Percentiles rank a stretch among this genome's conserved stretches.
Conservation (phyloP, 164 flowering plant species). For the Akebia trifoliata region DNA sequence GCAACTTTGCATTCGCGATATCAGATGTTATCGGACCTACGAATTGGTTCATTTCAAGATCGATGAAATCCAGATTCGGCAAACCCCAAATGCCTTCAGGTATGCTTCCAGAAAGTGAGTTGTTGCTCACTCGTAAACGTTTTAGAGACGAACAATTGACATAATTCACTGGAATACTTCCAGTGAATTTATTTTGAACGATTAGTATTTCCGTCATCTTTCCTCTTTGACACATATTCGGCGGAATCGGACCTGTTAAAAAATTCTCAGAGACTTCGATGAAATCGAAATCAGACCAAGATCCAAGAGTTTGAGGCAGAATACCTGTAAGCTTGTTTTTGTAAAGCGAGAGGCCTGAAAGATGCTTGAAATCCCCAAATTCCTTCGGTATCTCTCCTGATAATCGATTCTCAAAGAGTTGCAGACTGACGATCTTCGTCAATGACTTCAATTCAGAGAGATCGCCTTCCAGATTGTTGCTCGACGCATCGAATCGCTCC, state of each 20-base stretch:
- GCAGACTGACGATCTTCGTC: constrained; percentile 35
- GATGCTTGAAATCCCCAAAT: constrained; percentile 48
- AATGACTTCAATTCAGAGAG: constrained; percentile 39
- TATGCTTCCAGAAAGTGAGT: constrained; percentile 61
- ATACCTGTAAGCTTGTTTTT: constrained; percentile 56
- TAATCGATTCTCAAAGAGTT: constrained; percentile 42
- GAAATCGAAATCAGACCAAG: constrained; percentile 70
- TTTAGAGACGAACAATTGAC: constrained; percentile 46
- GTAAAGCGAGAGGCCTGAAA: constrained; percentile 69
- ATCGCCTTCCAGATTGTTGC: constrained; percentile 42
- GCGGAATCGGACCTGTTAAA: constrained; percentile 78
- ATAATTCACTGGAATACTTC: constrained; percentile 65
- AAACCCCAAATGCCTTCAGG: constrained; percentile 80
- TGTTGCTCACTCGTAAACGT: constrained; percentile 64
- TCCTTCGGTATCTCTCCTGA: constrained; percentile 55
- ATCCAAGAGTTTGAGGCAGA: constrained; percentile 66
- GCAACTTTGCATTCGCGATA: constrained; percentile 40
- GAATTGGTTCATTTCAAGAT: constrained; percentile 44
- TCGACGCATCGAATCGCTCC: constrained; percentile 45
- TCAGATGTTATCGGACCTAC: constrained; percentile 58
- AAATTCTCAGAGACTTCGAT: constrained; percentile 75
- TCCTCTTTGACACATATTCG: constrained; percentile 82
- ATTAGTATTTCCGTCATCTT: constrained; percentile 54
- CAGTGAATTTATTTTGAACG: constrained; percentile 61
- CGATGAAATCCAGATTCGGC: constrained; percentile 48